Evolutionary conservation across 2,329 filamentous ascomycete species (phyloP).

Genomic region (Stemphylium vesicarium): DNA sequence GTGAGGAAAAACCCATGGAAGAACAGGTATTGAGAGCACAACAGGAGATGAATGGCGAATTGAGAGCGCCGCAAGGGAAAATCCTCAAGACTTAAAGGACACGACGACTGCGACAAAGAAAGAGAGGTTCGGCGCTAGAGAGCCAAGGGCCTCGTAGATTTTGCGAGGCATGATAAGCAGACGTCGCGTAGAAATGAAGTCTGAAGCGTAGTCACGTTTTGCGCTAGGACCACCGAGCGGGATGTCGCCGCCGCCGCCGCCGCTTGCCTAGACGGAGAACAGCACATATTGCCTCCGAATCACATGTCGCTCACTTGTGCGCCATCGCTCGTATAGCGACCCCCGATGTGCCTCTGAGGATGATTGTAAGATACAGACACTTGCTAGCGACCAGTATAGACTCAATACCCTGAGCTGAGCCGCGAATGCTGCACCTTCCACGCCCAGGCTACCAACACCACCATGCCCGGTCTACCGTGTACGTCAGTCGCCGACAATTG

Average conservation of each 20-base stretch:
- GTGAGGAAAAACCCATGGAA: conserved; percentile 23
- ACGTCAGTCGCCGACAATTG: conserved; percentile 32
- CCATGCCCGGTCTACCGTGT: conserved; percentile 60
- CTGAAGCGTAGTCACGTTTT: conserved; percentile 25
- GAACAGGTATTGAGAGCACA: conserved; percentile 21
- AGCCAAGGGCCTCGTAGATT: background rate
- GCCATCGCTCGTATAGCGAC: conserved; percentile 25
- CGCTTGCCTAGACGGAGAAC: conserved; percentile 9
- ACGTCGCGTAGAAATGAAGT: conserved; percentile 18
- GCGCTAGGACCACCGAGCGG: conserved; percentile 26
- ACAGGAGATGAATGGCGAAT: conserved; percentile 18
- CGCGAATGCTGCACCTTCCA: conserved; percentile 35
- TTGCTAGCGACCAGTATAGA: conserved; percentile 46
- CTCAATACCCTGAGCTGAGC: conserved; percentile 43
- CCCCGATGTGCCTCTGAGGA: conserved; percentile 44
- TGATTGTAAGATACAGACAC: conserved; percentile 50
- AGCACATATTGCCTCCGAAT: conserved; percentile 21
- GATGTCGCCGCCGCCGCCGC: conserved; percentile 11
- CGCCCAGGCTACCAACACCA: conserved; percentile 29
- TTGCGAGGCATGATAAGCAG: conserved; percentile 8
- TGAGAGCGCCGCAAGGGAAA: conserved; percentile 1
- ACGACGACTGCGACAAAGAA: background rate
- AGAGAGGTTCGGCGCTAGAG: background rate
- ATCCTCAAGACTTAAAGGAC: background rate
- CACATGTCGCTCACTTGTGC: conserved; percentile 22